Evolutionary conservation across 1,139 yeast genomes (phyloP), one percentile per base, ranked within the genome.

Genomic region (Debaryomyces sp.): DNA sequence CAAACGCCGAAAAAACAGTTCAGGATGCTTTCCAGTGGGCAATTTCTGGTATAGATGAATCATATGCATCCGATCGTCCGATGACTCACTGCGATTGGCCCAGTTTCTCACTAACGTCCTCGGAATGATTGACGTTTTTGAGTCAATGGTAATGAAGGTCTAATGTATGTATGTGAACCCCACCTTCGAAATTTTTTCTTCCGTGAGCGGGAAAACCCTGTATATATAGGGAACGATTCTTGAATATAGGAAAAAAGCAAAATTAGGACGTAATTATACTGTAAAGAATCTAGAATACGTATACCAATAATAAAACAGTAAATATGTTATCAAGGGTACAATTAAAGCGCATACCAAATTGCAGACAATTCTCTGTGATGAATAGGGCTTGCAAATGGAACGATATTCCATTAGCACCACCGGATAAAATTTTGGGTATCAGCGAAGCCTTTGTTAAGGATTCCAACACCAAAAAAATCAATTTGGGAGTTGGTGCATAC

Each of bases 391-490:
- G 51, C 41, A 63, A 66, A 54, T 75, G 78, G 79, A 66, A 63
- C 51, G 75, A 74, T 23, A 74, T 77, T 54, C 80, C 82, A 47
- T 80, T 80, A 63, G 89, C 89, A 26, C 87, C 89, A 42, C 85
- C 91, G 26, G 94, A 87, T 68, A 84, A 85, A 60, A 85, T 87
- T 54, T 73, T 87, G 60, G 92, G 92, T 37, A 76, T 86, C 48
- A 73, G 85, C 30, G 85, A 81, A 54, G 79, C 83, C 52, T 76
- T 54, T 60, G 66, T 60, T 50, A 72, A 71, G 53, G 81, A 76
- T 57, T 29, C 66, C 49, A 76, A 75, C 63, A 45, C 69, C 46
- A 62, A 66, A 45, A 76, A 76, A 62, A 75, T 76, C 61, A 75
- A 75, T 63, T 71, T 76, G 64, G 81, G 81, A 50, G 81, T 76